phyloP scores from a whole-genome alignment of 1,139 yeast genomes.

The Debaryomyces subglobosus region DNA sequence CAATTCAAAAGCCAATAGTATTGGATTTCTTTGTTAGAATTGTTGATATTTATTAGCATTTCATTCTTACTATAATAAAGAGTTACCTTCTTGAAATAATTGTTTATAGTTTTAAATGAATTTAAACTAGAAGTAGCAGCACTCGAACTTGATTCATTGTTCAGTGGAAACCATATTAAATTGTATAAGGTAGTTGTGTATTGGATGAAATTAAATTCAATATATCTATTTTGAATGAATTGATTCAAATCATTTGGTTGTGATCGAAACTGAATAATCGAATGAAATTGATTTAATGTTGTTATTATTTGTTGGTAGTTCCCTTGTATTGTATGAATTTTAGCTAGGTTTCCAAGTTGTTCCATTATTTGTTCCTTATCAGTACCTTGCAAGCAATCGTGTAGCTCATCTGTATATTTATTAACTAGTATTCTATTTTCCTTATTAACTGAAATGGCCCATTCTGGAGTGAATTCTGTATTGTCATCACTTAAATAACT shows the following conservation, averaged over 20 bases:
- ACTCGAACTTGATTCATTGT: conserved; percentile 1
- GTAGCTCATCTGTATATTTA: background rate
- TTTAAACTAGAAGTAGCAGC: background rate
- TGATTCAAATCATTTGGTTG: conserved; percentile 26
- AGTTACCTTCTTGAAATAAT: conserved; percentile 23
- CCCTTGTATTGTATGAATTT: conserved; percentile 19
- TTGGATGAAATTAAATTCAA: conserved; percentile 32
- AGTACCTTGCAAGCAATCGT: conserved; percentile 8
- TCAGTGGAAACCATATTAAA: conserved; percentile 24
- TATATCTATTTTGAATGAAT: conserved; percentile 24
- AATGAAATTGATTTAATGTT: conserved; percentile 21
- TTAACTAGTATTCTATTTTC: conserved; percentile 3
- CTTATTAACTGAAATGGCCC: conserved; percentile 12
- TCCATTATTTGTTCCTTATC: conserved; percentile 12
- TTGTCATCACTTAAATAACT: conserved; percentile 9
- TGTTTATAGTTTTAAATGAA: conserved; percentile 21
- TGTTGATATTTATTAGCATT: conserved; percentile 14
- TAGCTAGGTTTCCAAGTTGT: conserved; percentile 12
- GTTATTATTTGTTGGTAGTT: conserved; percentile 25
- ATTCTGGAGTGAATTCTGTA: conserved; percentile 9
- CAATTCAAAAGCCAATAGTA: conserved; percentile 28
- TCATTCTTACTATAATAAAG: conserved; percentile 29
- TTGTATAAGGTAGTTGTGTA: conserved; percentile 24
- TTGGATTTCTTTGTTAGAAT: conserved; percentile 18
- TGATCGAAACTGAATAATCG: conserved; percentile 26